Evolutionary conservation across 176 grass and related monocot species (phyloP), one percentile per base, ranked within the genome.

Genomic region (Zizania latifolia): DNA sequence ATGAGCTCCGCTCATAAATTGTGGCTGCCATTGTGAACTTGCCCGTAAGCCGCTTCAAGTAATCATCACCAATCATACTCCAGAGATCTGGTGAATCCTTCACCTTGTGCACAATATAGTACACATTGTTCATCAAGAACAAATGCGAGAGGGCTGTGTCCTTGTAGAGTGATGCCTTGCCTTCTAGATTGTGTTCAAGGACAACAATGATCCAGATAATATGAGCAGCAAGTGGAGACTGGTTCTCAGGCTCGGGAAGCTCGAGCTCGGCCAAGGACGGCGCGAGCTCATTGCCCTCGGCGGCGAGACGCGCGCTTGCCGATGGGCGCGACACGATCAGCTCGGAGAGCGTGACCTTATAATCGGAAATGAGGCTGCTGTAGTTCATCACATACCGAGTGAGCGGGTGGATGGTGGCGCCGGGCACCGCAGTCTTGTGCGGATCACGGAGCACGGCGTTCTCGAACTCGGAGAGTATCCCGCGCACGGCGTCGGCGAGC

Each of bases 351-450:
- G 88, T 94, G 12, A 28, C 70, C 72, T 88, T 94, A 84, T 98
- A 94, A 71, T 98, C 89, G 29, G 91, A 94, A 35, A 98, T 94
- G 61, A 94, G 81, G 78, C 81, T 90, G 80, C 86, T 85, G 19
- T 98, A 94, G 62, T 98, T 98, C 95, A 98, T 98, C 51, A 98
- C 95, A 36, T 98, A 98, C 37, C 91, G 84, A 51, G 91, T 98
- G 62, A 98, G 79, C 37, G 95, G 95, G 56, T 98, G 95, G 23
- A 98, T 77, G 28, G 95, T 98, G 36, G 91, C 95, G 5, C 91
- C 95, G 0, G 89, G 95, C 21, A 98, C 95, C 10, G 91, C 76
- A 0, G 71, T 82, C 70, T 79, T 94, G 19, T 84, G 81, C 29
- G 91, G 86, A 50, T 98, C 91, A n/a, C 89, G 89, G 75, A 94